phyloP scores from a whole-genome alignment of 192 early-diverging fungal species.

The Chytriomyces hyalinus region DNA sequence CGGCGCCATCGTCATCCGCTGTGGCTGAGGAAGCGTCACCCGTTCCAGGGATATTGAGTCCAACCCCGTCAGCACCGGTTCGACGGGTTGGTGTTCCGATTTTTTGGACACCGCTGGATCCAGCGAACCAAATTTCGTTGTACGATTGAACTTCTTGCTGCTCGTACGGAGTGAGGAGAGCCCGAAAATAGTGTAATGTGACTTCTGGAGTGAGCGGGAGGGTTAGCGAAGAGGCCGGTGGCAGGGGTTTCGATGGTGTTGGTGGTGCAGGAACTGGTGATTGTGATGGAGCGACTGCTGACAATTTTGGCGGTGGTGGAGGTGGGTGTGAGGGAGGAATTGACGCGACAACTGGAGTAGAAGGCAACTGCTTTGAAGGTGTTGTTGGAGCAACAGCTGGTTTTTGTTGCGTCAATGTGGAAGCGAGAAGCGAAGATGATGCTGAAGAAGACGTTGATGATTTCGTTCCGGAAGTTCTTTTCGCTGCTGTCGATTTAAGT shows the following conservation, averaged over 20 bases:
- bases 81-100: constrained; percentile 66
- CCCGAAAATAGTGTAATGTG: constrained; percentile 49
- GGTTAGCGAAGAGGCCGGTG: constrained; percentile 34
- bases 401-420: too few relatives aligned
- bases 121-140: constrained; percentile 89
- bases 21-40: constrained; percentile 21
- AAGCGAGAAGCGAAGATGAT: too few relatives aligned
- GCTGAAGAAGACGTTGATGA: too few relatives aligned
- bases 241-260: background rate
- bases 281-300: constrained; percentile 44
- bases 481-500: too few relatives aligned
- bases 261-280: constrained; percentile 20
- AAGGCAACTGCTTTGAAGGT: too few relatives aligned
- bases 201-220: constrained; percentile 53
- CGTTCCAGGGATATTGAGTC: constrained; percentile 60
- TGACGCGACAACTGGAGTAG: too few relatives aligned
- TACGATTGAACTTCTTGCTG: constrained; percentile 84
- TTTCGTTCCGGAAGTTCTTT: too few relatives aligned
- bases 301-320: constrained; percentile 41
- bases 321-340: background rate
- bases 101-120: constrained; percentile 63
- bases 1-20: constrained; percentile 35
- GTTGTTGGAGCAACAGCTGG: too few relatives aligned
- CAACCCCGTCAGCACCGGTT: constrained; percentile 63
- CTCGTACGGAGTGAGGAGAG: constrained; percentile 79